Evolutionary conservation across 306 rosid species (phyloP), one percentile per base, ranked within the genome.

Genomic region (Inga laurina): DNA sequence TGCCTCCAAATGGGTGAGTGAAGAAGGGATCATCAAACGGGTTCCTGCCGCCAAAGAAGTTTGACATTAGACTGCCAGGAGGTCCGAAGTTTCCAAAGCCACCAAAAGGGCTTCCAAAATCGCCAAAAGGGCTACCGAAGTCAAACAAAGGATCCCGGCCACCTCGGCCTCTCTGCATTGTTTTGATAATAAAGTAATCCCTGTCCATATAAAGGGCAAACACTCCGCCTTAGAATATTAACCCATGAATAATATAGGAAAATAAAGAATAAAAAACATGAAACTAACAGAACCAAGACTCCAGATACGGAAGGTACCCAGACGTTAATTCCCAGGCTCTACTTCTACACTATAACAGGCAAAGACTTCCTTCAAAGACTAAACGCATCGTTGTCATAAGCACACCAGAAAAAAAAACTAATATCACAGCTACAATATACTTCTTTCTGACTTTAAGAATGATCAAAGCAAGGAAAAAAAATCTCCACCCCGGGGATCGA

Each of bases 11-110:
- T 3, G 98, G 99, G 45, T 78, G 88, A 61, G 88, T 86, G 82
- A 93, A 94, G 87, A 93, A 96, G 70, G 98, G 97, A 24, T 93
- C 98, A 43, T 91, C 91, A 83, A 96, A 93, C 14, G 97, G 95
- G 44, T 91, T 85, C 85, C 94, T 85, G 73, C 91, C 94, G 77
- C 97, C 94, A 27, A 91, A 87, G 35, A 93, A 22, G 78, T 79
- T 71, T 19, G 99, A 84, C 21, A 89, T 3, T 32, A 93, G 79
- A 85, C 88, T 87, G 78, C 92, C 49, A 19, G 88, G 89, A 75
- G 91, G 91, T 51, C 93, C 93, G 78, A 89, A 85, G 22, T 92
- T 79, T 7, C 97, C 92, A 64, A 88, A 88, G 12, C 18, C 68
- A 59, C 66, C 66, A 59, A 59, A 59, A 22, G 66, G 34, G 8